Base-by-base conservation (phyloP, 2,329 filamentous ascomycete species). In the Calonectria hawksworthii region DNA sequence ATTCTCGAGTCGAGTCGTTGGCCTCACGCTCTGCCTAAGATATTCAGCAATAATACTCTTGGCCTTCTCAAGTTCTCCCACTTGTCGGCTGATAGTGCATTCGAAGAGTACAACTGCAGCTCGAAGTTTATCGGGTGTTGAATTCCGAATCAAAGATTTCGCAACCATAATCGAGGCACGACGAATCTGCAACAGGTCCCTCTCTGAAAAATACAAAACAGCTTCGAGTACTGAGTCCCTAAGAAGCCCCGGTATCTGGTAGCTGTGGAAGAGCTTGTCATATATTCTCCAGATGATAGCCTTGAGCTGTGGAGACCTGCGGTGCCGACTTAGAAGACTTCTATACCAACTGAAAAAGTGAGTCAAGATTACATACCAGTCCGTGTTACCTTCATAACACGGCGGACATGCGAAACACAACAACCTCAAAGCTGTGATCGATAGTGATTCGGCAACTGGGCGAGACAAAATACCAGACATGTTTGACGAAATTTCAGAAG, bases 311-410 rank as follows among this genome's bases (percentile, higher is more conserved):
- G 73, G 36, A 2, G 80, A 74, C 82, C 82, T 83, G 34, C 4
- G 14, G 1, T 4, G 23, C 0, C 11, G 16, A 13, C 11, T 23
- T 7, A 5, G 28, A n/a, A n/a, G n/a, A n/a, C n/a, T n/a, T n/a
- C n/a, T 30, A 28, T 34, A 11, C 34, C 3, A 14, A 47, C 21
- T 3, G 14, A 21, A 47, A 47, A n/a, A 21, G 41, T 21, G 18
- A 47, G n/a, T 47, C 18, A 47, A 47, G 18, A 32, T 21, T 1
- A 18, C 70, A 13, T 80, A 83, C 83, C 83, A 84, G 14, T 76
- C 74, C 1, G 75, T 76, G n/a, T 83, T 83, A 4, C 83, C 83
- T 54, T 84, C 83, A 21, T 81, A 84, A 44, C 81, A 83, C 5
- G 80, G 83, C 2, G 83, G 83, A 21, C 81, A 83, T 2, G 77